Evolutionary conservation across 1,284 basidiomycete genomes (phyloP).

Genomic region (Ceratobasidium sp.): DNA sequence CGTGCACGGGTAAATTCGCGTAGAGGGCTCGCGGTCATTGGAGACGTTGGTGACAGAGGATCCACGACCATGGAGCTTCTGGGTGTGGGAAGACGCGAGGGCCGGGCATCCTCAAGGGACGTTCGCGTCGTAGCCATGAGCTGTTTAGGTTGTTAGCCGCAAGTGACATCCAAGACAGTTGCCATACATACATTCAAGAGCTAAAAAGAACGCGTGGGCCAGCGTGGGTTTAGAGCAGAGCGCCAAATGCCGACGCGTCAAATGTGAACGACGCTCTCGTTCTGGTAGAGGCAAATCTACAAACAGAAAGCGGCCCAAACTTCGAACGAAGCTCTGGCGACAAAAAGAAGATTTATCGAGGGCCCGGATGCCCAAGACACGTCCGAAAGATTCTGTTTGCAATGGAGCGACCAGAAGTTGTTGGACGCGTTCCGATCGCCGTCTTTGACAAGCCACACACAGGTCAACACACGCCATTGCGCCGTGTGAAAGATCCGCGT

Average conservation of each 20-base stretch:
- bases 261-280: too few relatives aligned
- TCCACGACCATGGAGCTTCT: slow-evolving; percentile 28
- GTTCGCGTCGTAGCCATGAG: slow-evolving; percentile 16
- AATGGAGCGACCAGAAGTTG: not conserved
- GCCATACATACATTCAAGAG: slow-evolving; percentile 2
- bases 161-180: not conserved
- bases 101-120: slow-evolving; percentile 52
- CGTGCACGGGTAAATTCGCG: slow-evolving; percentile 29
- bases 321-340: too few relatives aligned
- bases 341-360: too few relatives aligned
- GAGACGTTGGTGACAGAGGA: slow-evolving; percentile 19
- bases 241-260: too few relatives aligned
- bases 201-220: slow-evolving; percentile 11
- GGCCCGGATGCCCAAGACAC: too few relatives aligned
- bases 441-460: slow-evolving; percentile 9
- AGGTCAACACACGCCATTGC: slow-evolving; percentile 4
- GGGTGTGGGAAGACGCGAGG: slow-evolving; percentile 37
- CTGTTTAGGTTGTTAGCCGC: not conserved
- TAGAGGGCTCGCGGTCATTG: not conserved
- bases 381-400: too few relatives aligned
- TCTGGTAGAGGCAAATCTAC: too few relatives aligned
- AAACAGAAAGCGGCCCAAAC: too few relatives aligned
- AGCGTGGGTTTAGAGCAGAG: too few relatives aligned
- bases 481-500: slow-evolving; percentile 12
- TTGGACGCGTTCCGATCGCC: slow-evolving; percentile 24